phyloP scores from a whole-genome alignment of 768 basidiomycete species.

The Coprinopsis sp. region DNA sequence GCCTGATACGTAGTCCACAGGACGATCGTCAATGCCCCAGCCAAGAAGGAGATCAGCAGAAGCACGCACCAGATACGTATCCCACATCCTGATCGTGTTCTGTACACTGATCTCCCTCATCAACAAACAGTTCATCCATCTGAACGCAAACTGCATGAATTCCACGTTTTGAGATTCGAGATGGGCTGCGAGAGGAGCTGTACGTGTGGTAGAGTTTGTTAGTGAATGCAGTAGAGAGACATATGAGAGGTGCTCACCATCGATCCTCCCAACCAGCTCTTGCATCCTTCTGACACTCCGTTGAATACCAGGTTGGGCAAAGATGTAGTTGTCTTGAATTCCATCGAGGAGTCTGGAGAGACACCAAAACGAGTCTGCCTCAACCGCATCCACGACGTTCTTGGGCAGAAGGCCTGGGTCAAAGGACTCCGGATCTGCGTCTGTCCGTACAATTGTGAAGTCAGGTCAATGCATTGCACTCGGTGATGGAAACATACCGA shows the following conservation, averaged over 20 bases:
- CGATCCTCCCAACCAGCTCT: constrained; percentile 86
- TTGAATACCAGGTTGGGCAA: constrained; percentile 94
- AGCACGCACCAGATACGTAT: constrained; percentile 86
- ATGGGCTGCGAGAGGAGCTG: constrained; percentile 84
- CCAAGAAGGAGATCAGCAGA: neutral
- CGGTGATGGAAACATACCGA: constrained; percentile 49
- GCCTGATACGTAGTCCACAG: constrained; percentile 48
- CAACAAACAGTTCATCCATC: constrained; percentile 99
- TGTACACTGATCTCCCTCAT: constrained; percentile 98
- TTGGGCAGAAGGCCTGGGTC: constrained; percentile 74
- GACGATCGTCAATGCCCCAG: constrained; percentile 3
- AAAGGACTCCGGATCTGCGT: constrained; percentile 86
- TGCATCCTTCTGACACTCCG: constrained; percentile 91
- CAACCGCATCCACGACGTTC: constrained; percentile 74
- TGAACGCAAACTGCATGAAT: constrained; percentile 99
- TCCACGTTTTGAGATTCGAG: constrained; percentile 90
- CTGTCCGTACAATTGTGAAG: constrained; percentile 43
- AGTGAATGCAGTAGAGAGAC: neutral
- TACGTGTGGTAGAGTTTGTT: constrained; percentile 4
- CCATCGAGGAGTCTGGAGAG: constrained; percentile 91
- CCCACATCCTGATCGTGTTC: constrained; percentile 99
- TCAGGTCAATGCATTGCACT: constrained; percentile 4
- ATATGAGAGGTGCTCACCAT: constrained; percentile 46
- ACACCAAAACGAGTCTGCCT: constrained; percentile 99
- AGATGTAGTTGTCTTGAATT: constrained; percentile 98